Evolutionary conservation across 129 eudicot genomes (phyloP), one percentile per base, ranked within the genome.

Genomic region (Deinandra increscens): DNA sequence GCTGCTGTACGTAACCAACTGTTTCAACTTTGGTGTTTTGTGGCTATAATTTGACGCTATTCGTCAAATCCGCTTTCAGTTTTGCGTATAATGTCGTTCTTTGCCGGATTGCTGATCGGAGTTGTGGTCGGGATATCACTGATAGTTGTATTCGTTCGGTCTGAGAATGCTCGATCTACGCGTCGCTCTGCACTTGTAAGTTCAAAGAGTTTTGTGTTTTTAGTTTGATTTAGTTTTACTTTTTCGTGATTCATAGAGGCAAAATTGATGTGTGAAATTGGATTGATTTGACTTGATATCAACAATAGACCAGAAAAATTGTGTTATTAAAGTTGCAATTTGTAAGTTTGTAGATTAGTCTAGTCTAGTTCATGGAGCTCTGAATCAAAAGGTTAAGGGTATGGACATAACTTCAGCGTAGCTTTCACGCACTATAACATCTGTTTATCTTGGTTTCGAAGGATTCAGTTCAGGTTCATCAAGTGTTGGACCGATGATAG

Each of bases 91-190:
- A 91, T 91, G 98, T 74, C 84, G 60, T 91, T 91, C 55, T 65
- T 91, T 8, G 46, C 73, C 0, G 98, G 96, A 18, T 55, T 88
- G 9, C 73, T 88, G 18, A 49, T 84, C 41, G 98, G 98, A 36
- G 39, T 91, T 19, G 64, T 72, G 5, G 83, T 84, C 9, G 98
- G 98, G 7, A 72, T 91, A 14, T 80, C 64, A 22, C 48, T 86
- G 34, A 79, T 91, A 14, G 91, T 84, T 41, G 77, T 65, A 17
- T 88, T 91, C 68, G 96, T 91, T 54, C 84, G 87, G 60, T 91
- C 89, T 5, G 98, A 91, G 50, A 91, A 91, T 81, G 82, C 84
- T 54, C 82, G 98, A 84, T 91, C 98, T 70, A 68, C 64, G 23
- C 81, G 77, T 43, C 98, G 98, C 15, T 80, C 91, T 22, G 83